These are phyloP conservation scores for Ophiostoma populinum DNA, from an alignment of 2,329 filamentous ascomycete genomes.

Conservation along the genomic window DNA sequence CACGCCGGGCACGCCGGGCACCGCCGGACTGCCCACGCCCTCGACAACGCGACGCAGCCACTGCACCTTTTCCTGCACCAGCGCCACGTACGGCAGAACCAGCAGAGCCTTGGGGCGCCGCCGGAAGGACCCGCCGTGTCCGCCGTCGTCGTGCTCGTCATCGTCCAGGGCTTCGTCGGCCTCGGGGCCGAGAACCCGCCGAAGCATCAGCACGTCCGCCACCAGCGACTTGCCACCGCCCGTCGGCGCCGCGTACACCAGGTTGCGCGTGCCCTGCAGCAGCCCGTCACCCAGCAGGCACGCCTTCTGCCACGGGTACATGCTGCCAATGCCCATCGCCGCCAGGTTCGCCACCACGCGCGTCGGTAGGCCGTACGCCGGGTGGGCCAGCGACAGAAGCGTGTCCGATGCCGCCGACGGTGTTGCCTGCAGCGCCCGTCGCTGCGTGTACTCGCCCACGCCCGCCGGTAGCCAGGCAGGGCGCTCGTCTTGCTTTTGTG, in stretches of 20 bases:
- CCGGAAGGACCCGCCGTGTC: too few relatives aligned
- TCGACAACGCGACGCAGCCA: slow-evolving; percentile 54
- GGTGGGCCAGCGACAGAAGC: slow-evolving; percentile 43
- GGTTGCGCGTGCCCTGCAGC: slow-evolving; percentile 45
- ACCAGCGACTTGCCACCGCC: slow-evolving; percentile 65
- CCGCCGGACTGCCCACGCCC: slow-evolving; percentile 25
- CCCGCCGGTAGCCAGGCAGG: slow-evolving; percentile 24
- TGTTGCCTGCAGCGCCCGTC: slow-evolving; percentile 32
- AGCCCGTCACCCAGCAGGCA: slow-evolving; percentile 52
- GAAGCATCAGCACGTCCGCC: slow-evolving; percentile 56
- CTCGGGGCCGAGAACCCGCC: slow-evolving; percentile 45
- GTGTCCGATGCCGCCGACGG: slow-evolving; percentile 34
- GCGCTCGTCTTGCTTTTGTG: slow-evolving; percentile 2
- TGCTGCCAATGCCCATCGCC: slow-evolving; percentile 48
- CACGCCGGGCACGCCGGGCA: too few relatives aligned
- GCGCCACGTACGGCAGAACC: slow-evolving; percentile 59
- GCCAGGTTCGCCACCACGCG: slow-evolving; percentile 47
- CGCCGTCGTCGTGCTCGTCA: too few relatives aligned
- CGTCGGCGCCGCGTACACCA: slow-evolving; percentile 67
- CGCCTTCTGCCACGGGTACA: slow-evolving; percentile 66
- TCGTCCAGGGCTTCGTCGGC: slow-evolving; percentile 8
- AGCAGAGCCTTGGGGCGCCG: slow-evolving; percentile 44
- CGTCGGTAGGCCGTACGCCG: slow-evolving; percentile 42
- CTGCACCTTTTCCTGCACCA: slow-evolving; percentile 63
- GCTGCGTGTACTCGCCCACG: slow-evolving; percentile 38